phyloP scores from a whole-genome alignment of 768 basidiomycete species.

The Tricholoma matsutake region DNA sequence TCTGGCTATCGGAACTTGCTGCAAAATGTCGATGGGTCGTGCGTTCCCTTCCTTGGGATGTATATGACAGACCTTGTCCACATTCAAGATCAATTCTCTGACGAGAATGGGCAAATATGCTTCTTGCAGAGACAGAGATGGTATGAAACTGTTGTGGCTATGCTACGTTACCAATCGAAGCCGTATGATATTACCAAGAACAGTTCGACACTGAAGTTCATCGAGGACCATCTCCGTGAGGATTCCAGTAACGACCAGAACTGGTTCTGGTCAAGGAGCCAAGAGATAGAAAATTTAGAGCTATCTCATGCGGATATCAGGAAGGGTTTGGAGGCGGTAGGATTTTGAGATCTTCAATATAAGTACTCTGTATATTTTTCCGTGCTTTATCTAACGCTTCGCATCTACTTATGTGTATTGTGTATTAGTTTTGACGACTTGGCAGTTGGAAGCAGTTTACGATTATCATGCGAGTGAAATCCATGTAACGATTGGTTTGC shows the following conservation, averaged over 20 bases:
- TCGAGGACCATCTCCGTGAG: slow-evolving; percentile 42
- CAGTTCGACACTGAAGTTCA: slow-evolving; percentile 43
- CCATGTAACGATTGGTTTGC: slow-evolving; percentile 11
- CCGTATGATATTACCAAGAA: slow-evolving; percentile 47
- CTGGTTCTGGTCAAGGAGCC: slow-evolving; percentile 57
- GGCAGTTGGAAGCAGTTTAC: neutral
- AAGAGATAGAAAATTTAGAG: slow-evolving; percentile 59
- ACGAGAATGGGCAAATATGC: slow-evolving; percentile 41
- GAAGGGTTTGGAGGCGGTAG: slow-evolving; percentile 65
- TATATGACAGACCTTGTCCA: slow-evolving; percentile 60
- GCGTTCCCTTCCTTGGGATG: slow-evolving; percentile 67
- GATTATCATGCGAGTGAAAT: slow-evolving; percentile 6
- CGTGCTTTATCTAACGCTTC: neutral
- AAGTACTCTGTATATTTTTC: neutral
- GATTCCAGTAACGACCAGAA: slow-evolving; percentile 41
- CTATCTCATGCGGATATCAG: slow-evolving; percentile 61
- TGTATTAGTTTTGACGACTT: neutral
- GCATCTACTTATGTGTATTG: neutral
- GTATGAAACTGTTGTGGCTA: slow-evolving; percentile 49
- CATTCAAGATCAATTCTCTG: slow-evolving; percentile 47
- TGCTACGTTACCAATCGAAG: slow-evolving; percentile 56
- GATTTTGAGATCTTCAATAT: slow-evolving; percentile 40
- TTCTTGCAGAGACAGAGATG: slow-evolving; percentile 56
- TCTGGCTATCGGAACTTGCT: slow-evolving; percentile 51
- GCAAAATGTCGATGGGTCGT: slow-evolving; percentile 48